These are phyloP conservation scores for Sonneratia caseolaris DNA, from an alignment of 345 rosid genomes.

Conservation along the genomic window DNA sequence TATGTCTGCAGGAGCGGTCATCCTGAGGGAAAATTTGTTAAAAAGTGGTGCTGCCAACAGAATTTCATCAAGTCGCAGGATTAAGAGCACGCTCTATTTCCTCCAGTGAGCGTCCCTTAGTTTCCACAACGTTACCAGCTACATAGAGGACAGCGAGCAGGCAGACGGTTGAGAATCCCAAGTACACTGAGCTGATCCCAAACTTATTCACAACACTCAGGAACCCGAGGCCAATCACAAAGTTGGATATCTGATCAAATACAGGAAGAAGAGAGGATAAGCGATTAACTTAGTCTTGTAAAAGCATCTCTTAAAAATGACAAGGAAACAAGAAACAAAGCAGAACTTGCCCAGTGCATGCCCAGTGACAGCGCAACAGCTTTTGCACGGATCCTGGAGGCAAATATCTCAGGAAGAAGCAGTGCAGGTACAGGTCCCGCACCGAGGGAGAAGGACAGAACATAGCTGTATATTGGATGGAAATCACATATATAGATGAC, in stretches of 20 bases:
- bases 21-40: neutral
- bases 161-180: constrained; percentile 74
- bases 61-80: constrained; percentile 23
- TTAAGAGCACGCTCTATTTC: constrained; percentile 85
- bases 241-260: constrained; percentile 66
- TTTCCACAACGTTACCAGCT: constrained; percentile 72
- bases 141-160: constrained; percentile 75
- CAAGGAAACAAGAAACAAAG: neutral
- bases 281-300: neutral
- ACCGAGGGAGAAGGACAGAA: constrained; percentile 91
- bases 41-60: neutral
- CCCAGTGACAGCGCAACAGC: constrained; percentile 90
- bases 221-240: constrained; percentile 85
- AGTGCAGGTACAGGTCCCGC: constrained; percentile 99
- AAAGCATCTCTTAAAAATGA: neutral
- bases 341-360: constrained; percentile 82
- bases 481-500: constrained; percentile 2
- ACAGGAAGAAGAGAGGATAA: neutral
- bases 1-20: too few relatives aligned
- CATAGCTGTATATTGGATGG: constrained; percentile 48
- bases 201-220: constrained; percentile 78
- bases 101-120: constrained; percentile 92
- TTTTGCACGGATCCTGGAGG: constrained; percentile 95
- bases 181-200: constrained; percentile 85
- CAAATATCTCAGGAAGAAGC: constrained; percentile 94